phyloP scores from a whole-genome alignment of 352 stramenopile species.

The Phytophthora colocasiae region DNA sequence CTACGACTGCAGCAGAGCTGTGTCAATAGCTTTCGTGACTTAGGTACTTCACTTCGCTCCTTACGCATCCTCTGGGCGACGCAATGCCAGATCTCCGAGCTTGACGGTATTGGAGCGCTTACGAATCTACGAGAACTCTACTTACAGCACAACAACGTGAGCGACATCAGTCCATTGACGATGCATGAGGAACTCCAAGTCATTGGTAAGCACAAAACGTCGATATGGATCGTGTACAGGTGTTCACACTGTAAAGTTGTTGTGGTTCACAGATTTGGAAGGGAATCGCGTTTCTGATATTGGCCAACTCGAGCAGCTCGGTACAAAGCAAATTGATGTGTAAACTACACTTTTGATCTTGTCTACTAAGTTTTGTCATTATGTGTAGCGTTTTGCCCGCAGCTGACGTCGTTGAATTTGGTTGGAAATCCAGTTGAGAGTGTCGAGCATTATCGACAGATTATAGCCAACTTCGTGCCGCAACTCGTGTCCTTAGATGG shows the following conservation, averaged over 20 bases:
- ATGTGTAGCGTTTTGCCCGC: constrained; percentile 61
- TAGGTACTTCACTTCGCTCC: constrained; percentile 79
- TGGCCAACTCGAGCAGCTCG: constrained; percentile 80
- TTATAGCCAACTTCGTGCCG: constrained; percentile 77
- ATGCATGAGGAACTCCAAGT: constrained; percentile 89
- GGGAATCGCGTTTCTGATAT: constrained; percentile 77
- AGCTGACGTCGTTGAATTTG: constrained; percentile 71
- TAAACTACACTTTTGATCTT: no score
- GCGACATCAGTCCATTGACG: constrained; percentile 80
- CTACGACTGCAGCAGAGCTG: constrained; percentile 71
- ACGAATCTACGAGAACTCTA: constrained; percentile 81
- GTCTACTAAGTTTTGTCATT: background rate
- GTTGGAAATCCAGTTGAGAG: constrained; percentile 70
- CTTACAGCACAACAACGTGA: constrained; percentile 79
- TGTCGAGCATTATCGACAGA: constrained; percentile 65
- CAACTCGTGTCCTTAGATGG: constrained; percentile 72
- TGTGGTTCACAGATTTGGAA: constrained; percentile 58
- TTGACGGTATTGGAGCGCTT: constrained; percentile 88
- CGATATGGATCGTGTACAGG: background rate
- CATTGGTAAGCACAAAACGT: constrained; percentile 46
- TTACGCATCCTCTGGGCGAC: constrained; percentile 74
- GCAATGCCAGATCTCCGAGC: constrained; percentile 72
- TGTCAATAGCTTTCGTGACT: constrained; percentile 80
- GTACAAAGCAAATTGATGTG: constrained; percentile 26
- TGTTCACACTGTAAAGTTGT: constrained; percentile 3